Base-by-base conservation (phyloP, 78 protist genomes). In the Guillardia theta region DNA sequence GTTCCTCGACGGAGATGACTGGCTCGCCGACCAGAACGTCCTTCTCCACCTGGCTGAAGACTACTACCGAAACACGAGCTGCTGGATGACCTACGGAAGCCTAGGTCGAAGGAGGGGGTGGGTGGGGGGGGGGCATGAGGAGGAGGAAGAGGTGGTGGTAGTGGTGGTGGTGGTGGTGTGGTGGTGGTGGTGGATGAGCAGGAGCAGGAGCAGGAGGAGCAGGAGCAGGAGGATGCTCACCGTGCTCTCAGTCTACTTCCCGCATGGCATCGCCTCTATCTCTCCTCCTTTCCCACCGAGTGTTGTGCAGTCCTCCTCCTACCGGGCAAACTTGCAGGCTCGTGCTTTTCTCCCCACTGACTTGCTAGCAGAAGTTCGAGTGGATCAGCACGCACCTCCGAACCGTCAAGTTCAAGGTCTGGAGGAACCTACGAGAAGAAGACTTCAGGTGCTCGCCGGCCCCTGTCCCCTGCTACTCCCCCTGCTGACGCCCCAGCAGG, bases 351-450 rank as follows among this genome's bases (percentile, higher is more conserved):
- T n/a, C n/a, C n/a, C n/a, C n/a, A n/a, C n/a, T n/a, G n/a, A n/a
- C n/a, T n/a, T n/a, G n/a, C n/a, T n/a, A n/a, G n/a, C n/a, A n/a
- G n/a, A n/a, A n/a, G 62, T 53, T 53, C 62, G 83, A 70, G 83
- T 70, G 83, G 83, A 70, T 24, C 83, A 33, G 45, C 83, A 70
- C 83, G 41, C 83, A 70, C 41, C 45, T 70, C 6, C 83, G 83
- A 15, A 33, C 83, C 33, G 9, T 33, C 33, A 70, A 70, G 22
- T 70, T 33, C 36, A 12, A 24, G 21, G 46, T 70, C 41, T 70
- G 83, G 83, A 24, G 41, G 15, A 12, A 33, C 41, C 83, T 70
- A 4, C 83, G 46, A 15, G 36, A 12, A 12, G 83, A 70, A 33
- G 22, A 15, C 36, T 70, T 70, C 83, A 70, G 33, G 33, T 70